These are phyloP conservation scores for Blastobotrys buckinghamii DNA, from an alignment of 1,139 yeast genomes.

Conservation along the genomic window DNA sequence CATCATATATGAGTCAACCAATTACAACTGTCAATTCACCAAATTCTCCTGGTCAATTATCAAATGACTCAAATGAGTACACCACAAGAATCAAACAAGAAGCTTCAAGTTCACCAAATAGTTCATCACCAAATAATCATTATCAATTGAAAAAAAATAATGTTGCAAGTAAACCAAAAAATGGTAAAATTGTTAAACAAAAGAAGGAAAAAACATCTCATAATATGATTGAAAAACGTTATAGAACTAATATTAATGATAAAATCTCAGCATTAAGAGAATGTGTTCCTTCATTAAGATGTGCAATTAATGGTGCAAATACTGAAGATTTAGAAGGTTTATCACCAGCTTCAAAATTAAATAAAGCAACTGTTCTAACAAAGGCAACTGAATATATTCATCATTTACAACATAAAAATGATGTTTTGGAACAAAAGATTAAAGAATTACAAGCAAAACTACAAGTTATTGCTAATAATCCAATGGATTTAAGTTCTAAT, in stretches of 20 bases:
- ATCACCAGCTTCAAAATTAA: constrained; percentile 79
- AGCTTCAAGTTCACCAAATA: constrained; percentile 2
- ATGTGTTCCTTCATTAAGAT: constrained; percentile 60
- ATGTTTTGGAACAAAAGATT: constrained; percentile 49
- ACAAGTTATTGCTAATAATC: background rate
- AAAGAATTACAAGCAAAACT: constrained; percentile 33
- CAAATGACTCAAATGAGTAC: constrained; percentile 1
- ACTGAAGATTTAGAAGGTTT: constrained; percentile 66
- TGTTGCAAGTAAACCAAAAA: constrained; percentile 23
- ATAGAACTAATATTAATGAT: constrained; percentile 69
- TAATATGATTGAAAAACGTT: constrained; percentile 73
- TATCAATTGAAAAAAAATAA: constrained; percentile 8
- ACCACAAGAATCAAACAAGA: constrained; percentile 7
- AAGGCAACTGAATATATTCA: constrained; percentile 88
- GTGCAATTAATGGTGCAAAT: constrained; percentile 31
- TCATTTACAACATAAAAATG: constrained; percentile 71
- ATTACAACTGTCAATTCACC: background rate
- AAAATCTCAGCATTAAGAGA: constrained; percentile 66
- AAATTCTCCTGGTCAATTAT: constrained; percentile 3
- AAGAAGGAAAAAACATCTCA: constrained; percentile 58
- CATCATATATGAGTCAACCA: constrained; percentile 5
- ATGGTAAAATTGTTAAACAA: constrained; percentile 30
- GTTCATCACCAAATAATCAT: background rate
- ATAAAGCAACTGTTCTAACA: constrained; percentile 81
- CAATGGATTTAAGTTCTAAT: background rate